phyloP scores from a whole-genome alignment of 2,329 filamentous ascomycete species.

The Aureobasidium melanogenum region DNA sequence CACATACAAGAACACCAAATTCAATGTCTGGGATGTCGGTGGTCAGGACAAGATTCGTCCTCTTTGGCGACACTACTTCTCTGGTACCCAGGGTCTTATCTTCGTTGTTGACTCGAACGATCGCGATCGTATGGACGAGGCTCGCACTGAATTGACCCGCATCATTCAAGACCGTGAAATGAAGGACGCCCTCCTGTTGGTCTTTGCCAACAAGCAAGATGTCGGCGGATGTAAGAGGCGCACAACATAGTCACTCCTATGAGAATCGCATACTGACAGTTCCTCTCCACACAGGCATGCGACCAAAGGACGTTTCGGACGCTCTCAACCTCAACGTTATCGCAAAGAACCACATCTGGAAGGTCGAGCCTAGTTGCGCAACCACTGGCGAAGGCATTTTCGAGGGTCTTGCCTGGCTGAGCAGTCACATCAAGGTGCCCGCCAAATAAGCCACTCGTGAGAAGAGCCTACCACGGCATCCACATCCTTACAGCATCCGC shows the following conservation, averaged over 20 bases:
- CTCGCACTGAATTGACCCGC: constrained; percentile 88
- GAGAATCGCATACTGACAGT: constrained; percentile 14
- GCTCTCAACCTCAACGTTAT: constrained; percentile 40
- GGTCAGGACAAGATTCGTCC: constrained; percentile 99
- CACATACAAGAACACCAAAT: constrained; percentile 99
- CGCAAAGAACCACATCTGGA: constrained; percentile 45
- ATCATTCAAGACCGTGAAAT: constrained; percentile 99
- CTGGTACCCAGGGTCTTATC: constrained; percentile 97
- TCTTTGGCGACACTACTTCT: constrained; percentile 99
- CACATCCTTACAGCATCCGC: neutral
- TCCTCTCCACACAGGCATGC: constrained; percentile 32
- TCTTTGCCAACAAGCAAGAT: constrained; percentile 99
- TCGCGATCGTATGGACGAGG: constrained; percentile 95
- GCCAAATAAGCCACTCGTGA: constrained; percentile 14
- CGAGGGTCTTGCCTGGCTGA: constrained; percentile 43
- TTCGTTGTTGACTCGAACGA: constrained; percentile 99
- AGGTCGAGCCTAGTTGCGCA: constrained; percentile 46
- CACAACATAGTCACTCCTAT: neutral
- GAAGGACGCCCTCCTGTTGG: constrained; percentile 88
- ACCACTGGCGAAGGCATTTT: constrained; percentile 46
- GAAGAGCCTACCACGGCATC: neutral
- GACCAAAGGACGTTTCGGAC: constrained; percentile 42
- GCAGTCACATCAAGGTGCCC: constrained; percentile 41
- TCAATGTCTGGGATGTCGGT: constrained; percentile 99
- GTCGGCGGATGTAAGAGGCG: constrained; percentile 63